Evolutionary conservation across 306 rosid genomes (phyloP).

Genomic region (Cicer bijugum): DNA sequence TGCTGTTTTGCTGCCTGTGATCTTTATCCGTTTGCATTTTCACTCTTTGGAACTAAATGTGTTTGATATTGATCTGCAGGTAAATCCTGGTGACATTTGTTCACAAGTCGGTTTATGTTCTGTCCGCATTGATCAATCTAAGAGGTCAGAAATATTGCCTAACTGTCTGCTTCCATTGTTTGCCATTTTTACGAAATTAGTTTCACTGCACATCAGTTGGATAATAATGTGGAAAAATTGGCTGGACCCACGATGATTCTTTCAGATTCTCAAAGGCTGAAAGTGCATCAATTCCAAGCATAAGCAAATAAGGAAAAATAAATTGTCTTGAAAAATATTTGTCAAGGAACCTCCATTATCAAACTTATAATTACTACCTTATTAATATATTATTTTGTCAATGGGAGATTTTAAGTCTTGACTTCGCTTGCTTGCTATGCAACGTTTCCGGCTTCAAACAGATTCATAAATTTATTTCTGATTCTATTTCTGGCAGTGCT

Average conservation of each 20-base stretch:
- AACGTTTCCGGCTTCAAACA: conserved; percentile 1
- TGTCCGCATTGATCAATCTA: conserved; percentile 45
- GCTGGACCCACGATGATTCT: not conserved
- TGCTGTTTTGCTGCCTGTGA: not conserved
- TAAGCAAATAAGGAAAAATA: not conserved
- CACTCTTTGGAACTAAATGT: conserved; percentile 19
- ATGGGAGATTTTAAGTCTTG: conserved; percentile 11
- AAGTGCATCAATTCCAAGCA: conserved; percentile 4
- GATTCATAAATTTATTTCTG: conserved; percentile 26
- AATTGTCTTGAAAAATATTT: not conserved
- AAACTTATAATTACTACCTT: conserved; percentile 10
- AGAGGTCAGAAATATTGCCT: conserved; percentile 49
- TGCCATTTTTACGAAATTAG: not conserved
- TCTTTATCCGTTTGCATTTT: conserved; percentile 2
- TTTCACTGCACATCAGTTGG: conserved; percentile 13
- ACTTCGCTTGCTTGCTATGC: conserved; percentile 4
- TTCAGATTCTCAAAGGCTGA: not conserved
- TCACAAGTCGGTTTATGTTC: conserved; percentile 65
- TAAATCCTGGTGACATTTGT: conserved; percentile 61
- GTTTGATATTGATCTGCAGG: conserved; percentile 57
- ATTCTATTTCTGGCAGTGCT: conserved; percentile 48
- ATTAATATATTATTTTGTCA: conserved; percentile 14
- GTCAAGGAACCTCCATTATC: conserved; percentile 14
- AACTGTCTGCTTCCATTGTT: conserved; percentile 10
- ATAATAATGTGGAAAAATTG: conserved; percentile 21